phyloP scores from a whole-genome alignment of 1,284 basidiomycete species.

The Irpex sp. region DNA sequence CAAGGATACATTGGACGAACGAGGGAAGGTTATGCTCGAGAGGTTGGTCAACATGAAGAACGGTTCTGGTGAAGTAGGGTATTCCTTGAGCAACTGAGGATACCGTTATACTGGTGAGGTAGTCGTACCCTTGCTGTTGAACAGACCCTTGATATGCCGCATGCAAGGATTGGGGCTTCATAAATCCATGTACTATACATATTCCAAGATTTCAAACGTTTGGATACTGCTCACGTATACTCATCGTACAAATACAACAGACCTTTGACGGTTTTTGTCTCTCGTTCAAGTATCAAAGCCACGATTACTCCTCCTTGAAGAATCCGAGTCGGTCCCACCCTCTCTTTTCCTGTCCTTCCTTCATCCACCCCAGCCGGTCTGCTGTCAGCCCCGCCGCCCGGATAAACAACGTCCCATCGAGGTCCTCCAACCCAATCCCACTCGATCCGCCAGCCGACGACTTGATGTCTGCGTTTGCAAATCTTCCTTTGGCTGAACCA shows the following conservation, averaged over 20 bases:
- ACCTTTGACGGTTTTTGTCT: no score
- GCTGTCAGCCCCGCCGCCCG: conserved; percentile 60
- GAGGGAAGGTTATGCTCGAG: conserved; percentile 66
- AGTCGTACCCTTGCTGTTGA: not conserved
- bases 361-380: conserved; percentile 57
- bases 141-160: no score
- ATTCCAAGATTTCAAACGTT: no score
- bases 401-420: conserved; percentile 74
- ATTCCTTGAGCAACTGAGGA: conserved; percentile 51
- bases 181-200: not conserved
- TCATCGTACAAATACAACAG: not conserved
- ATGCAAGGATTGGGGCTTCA: no score
- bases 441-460: not conserved
- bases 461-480: conserved; percentile 29
- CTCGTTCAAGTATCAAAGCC: not conserved
- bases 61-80: conserved; percentile 55
- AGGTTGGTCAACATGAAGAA: conserved; percentile 68
- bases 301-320: conserved; percentile 17
- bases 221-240: not conserved
- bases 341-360: conserved; percentile 47
- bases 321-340: conserved; percentile 36
- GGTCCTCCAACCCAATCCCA: conserved; percentile 32
- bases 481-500: conserved; percentile 41
- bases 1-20: conserved; percentile 54
- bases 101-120: not conserved